phyloP scores from a whole-genome alignment of 2,329 filamentous ascomycete genomes.

The Paecilomyces dactylethromorphus region DNA sequence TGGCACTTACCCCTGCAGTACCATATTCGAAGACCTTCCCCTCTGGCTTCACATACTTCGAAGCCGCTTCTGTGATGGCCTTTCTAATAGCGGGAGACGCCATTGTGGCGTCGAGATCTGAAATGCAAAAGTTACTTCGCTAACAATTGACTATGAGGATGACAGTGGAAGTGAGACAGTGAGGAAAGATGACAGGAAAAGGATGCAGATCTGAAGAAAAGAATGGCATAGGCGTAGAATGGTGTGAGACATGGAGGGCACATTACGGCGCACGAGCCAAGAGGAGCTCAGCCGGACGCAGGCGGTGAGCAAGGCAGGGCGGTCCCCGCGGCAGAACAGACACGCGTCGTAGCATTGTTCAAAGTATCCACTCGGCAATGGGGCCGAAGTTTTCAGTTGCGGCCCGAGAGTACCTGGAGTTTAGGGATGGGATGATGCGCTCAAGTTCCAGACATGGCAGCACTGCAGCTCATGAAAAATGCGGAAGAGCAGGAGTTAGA shows the following conservation, averaged over 20 bases:
- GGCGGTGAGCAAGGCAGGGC: background rate
- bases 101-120: conserved; percentile 27
- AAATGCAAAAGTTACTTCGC: conserved; percentile 2
- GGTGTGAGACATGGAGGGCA: background rate
- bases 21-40: conserved; percentile 52
- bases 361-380: background rate
- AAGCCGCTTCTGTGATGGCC: conserved; percentile 41
- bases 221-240: background rate
- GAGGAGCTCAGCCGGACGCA: background rate
- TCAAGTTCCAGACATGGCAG: background rate
- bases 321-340: background rate
- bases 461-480: background rate
- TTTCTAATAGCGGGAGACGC: conserved; percentile 36
- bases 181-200: background rate
- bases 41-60: conserved; percentile 44
- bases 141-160: background rate
- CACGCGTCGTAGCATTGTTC: background rate
- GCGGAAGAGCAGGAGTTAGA: background rate
- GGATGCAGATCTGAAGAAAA: background rate
- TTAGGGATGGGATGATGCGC: background rate
- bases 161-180: conserved; percentile 5
- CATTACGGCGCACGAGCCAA: background rate
- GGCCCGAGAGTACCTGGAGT: background rate
- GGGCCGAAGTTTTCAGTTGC: background rate
- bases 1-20: conserved; percentile 52